phyloP scores from a whole-genome alignment of 225 moss, liverwort and hornwort genomes.

The Marchantia polymorpha region DNA sequence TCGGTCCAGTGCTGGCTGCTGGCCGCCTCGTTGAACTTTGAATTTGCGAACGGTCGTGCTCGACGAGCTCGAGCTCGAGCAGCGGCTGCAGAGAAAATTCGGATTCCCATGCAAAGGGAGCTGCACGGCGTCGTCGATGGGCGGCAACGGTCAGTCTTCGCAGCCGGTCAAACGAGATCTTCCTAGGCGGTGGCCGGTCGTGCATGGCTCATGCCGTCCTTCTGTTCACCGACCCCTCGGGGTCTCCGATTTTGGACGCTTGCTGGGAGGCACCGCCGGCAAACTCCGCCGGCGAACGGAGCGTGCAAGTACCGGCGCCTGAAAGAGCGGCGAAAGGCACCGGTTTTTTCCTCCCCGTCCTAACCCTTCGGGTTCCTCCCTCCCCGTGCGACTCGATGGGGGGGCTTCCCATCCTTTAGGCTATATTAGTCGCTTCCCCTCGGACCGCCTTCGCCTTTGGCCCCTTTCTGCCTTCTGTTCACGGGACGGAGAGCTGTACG shows the following conservation, averaged over 20 bases:
- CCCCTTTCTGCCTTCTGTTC: neutral
- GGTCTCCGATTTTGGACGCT: neutral
- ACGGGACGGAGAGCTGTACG: neutral
- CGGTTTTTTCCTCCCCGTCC: neutral
- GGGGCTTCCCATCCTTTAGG: no score
- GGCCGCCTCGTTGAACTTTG: neutral
- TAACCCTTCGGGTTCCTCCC: no score
- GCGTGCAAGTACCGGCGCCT: neutral
- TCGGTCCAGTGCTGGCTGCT: neutral
- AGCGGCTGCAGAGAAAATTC: neutral
- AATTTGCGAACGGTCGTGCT: neutral
- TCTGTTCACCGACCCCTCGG: neutral
- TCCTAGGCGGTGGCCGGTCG: neutral
- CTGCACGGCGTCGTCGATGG: neutral
- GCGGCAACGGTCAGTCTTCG: neutral
- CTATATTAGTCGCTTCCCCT: neutral
- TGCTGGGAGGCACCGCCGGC: neutral
- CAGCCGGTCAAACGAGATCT: neutral
- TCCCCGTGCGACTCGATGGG: no score
- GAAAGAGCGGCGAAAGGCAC: conserved; percentile 1
- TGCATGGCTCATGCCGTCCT: neutral
- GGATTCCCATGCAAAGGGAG: conserved; percentile 10
- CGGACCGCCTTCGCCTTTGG: neutral
- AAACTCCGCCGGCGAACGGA: neutral
- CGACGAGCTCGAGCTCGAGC: neutral